Conservation (phyloP, 2,329 filamentous ascomycete species). For the Pseudopyricularia cyperi region DNA sequence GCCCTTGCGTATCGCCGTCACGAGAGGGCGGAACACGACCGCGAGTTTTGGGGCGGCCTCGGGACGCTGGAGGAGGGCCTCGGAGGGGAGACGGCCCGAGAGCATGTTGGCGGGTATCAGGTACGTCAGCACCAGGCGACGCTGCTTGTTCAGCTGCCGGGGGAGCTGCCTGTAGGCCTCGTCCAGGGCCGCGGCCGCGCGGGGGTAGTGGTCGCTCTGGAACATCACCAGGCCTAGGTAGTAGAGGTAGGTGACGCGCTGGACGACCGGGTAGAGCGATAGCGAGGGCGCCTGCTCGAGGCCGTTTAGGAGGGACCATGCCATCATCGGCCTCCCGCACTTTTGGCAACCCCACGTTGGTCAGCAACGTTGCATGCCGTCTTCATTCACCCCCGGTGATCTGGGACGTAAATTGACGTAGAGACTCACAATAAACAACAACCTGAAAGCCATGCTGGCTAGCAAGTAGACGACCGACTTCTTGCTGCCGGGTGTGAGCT, state of each 20-base stretch:
- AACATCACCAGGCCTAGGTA: slow-evolving; percentile 88
- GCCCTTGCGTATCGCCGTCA: slow-evolving; percentile 56
- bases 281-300: slow-evolving; percentile 65
- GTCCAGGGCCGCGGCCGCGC: slow-evolving; percentile 63
- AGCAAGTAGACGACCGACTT: slow-evolving; percentile 83
- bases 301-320: slow-evolving; percentile 1
- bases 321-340: slow-evolving; percentile 2
- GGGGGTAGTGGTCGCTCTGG: slow-evolving; percentile 69
- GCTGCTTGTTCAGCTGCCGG: slow-evolving; percentile 52
- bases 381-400: background rate
- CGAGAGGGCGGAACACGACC: slow-evolving; percentile 60
- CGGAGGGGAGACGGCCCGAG: slow-evolving; percentile 68
- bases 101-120: slow-evolving; percentile 74
- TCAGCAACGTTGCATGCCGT: too few species aligned
- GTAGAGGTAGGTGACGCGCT: slow-evolving; percentile 87
- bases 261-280: slow-evolving; percentile 67
- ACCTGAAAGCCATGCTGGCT: slow-evolving; percentile 78
- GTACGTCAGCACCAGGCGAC: slow-evolving; percentile 69
- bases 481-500: slow-evolving; percentile 64
- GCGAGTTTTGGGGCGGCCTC: slow-evolving; percentile 52
- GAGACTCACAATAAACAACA: slow-evolving; percentile 63
- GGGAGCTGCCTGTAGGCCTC: slow-evolving; percentile 64
- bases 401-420: background rate
- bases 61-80: slow-evolving; percentile 50
- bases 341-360: background rate